A percentile compares a stretch with the other conserved stretches of the same genome.
phyloP scores from a whole-genome alignment of 352 stramenopile species.

The Phytophthora podocarpi region DNA sequence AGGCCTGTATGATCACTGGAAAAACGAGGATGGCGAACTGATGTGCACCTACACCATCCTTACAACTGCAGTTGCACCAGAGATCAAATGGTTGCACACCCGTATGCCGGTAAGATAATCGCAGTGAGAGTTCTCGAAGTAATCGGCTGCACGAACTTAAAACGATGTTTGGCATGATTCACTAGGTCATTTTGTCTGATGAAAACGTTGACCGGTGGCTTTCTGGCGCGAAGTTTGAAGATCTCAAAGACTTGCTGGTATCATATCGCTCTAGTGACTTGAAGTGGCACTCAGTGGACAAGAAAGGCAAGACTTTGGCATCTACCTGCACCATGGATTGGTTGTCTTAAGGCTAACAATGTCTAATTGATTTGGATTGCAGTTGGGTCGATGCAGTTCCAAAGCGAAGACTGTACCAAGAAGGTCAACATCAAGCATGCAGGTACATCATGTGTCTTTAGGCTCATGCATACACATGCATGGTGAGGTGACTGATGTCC shows the following conservation, averaged over 20 bases:
- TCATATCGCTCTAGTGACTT: constrained; percentile 59
- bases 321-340: not conserved
- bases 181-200: constrained; percentile 75
- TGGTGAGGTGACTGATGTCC: not conserved
- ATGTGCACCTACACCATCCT: constrained; percentile 90
- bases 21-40: constrained; percentile 59
- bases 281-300: constrained; percentile 82
- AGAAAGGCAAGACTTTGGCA: constrained; percentile 51
- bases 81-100: constrained; percentile 86
- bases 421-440: constrained; percentile 80
- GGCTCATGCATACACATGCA: not conserved
- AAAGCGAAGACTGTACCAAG: constrained; percentile 74
- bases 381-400: constrained; percentile 81
- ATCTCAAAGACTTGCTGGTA: constrained; percentile 55
- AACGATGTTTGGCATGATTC: not conserved
- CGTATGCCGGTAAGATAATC: constrained; percentile 72
- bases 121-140: not conserved
- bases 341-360: not conserved
- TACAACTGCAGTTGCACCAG: constrained; percentile 70
- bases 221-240: constrained; percentile 64
- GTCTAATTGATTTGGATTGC: not conserved
- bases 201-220: constrained; percentile 67
- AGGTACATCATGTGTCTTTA: constrained; percentile 36
- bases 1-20: constrained; percentile 87
- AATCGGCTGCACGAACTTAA: not conserved